Percentiles rank a stretch among this genome's conserved stretches.
phyloP scores from a whole-genome alignment of 164 flowering plant species.

The Cinnamomum micranthum region DNA sequence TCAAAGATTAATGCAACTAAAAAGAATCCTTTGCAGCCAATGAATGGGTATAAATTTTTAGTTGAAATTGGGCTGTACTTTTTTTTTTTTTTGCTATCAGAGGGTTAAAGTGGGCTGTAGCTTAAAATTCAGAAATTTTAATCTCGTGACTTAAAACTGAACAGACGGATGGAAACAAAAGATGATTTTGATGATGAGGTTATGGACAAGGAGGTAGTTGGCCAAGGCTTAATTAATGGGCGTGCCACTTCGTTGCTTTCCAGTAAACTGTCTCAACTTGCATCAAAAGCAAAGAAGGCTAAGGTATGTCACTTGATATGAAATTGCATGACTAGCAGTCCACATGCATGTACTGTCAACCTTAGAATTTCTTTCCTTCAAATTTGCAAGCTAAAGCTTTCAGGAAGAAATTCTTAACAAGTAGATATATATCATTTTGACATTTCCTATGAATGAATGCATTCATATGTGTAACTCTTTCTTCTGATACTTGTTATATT shows the following conservation, averaged over 20 bases:
- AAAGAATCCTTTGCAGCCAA: constrained; percentile 26
- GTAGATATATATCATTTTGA: background rate
- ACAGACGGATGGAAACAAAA: constrained; percentile 62
- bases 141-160: constrained; percentile 13
- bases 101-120: no score
- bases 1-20: constrained; percentile 29
- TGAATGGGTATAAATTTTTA: constrained; percentile 42
- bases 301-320: constrained; percentile 48
- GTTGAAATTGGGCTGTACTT: background rate
- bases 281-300: constrained; percentile 40
- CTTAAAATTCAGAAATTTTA: background rate
- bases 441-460: background rate
- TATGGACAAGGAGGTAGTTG: constrained; percentile 23
- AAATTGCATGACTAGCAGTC: background rate
- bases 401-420: background rate
- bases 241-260: constrained; percentile 20
- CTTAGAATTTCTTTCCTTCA: background rate
- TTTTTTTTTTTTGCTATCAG: no score
- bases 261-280: constrained; percentile 38
- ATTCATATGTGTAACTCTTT: background rate
- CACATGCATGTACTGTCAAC: background rate
- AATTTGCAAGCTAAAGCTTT: background rate
- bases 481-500: background rate
- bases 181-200: constrained; percentile 87
- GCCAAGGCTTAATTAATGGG: constrained; percentile 24